These are phyloP conservation scores for Fagopyrum esculentum DNA, from an alignment of 148 eudicot genomes.

Conservation along the genomic window DNA sequence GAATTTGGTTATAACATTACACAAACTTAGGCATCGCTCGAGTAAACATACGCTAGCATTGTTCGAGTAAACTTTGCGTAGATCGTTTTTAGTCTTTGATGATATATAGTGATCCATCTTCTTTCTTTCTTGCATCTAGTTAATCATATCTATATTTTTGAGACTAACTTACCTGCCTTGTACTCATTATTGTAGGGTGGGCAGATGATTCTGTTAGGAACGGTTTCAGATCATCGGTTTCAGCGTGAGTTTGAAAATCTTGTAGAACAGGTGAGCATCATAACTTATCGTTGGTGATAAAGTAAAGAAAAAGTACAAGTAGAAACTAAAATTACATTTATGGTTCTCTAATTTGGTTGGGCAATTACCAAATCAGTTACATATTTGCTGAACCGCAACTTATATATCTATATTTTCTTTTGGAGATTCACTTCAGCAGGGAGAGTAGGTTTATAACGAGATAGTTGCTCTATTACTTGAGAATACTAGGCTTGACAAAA, in stretches of 20 bases:
- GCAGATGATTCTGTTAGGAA: conserved; percentile 68
- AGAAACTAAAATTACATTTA: neutral
- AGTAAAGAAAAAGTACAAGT: neutral
- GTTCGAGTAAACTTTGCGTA: neutral
- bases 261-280: conserved; percentile 38
- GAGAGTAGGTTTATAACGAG: no score
- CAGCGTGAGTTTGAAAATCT: conserved; percentile 65
- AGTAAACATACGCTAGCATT: no score
- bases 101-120: no score
- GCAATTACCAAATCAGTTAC: no score
- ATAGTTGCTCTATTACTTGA: no score
- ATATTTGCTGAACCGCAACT: neutral
- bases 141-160: neutral
- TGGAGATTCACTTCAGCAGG: neutral
- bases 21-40: no score
- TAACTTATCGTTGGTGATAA: neutral
- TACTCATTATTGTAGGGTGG: conserved; percentile 49
- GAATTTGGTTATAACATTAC: neutral
- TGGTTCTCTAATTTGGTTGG: no score
- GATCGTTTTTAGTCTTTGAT: neutral
- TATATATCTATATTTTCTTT: neutral
- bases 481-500: no score
- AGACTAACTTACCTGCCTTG: neutral
- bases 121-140: neutral
- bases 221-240: conserved; percentile 50